Conservation (phyloP, 2,329 filamentous ascomycete genomes). For the Madurella mycetomatis region DNA sequence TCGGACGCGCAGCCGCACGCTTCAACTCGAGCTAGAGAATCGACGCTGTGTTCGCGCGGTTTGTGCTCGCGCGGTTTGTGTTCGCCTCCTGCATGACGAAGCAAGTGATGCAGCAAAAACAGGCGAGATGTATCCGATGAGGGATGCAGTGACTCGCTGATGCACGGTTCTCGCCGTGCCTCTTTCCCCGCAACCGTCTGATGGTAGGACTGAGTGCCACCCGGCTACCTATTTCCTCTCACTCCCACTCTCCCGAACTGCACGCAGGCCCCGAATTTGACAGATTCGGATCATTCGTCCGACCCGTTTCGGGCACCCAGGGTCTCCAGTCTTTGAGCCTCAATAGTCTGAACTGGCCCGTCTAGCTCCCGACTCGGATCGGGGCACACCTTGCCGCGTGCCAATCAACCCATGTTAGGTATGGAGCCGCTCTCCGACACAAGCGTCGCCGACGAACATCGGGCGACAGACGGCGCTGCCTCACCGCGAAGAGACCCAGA, state of each 20-base stretch:
- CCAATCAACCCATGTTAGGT: not conserved
- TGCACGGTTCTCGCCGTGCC: not conserved
- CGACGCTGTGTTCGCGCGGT: not conserved
- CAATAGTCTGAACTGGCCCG: too few species aligned
- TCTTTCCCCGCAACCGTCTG: not conserved
- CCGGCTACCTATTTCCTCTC: too few species aligned
- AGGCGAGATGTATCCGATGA: not conserved
- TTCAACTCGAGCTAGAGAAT: not conserved
- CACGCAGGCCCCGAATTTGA: too few species aligned
- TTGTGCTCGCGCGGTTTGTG: not conserved
- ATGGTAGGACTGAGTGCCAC: too few species aligned
- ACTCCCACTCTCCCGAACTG: too few species aligned
- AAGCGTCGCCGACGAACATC: too few species aligned
- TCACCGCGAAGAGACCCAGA: not conserved
- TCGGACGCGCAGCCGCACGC: slow-evolving; percentile 2
- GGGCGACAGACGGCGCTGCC: not conserved
- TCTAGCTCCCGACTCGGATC: too few species aligned
- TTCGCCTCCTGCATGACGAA: not conserved
- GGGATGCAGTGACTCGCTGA: not conserved
- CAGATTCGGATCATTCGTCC: too few species aligned
- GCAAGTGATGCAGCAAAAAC: not conserved
- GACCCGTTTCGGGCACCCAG: too few species aligned
- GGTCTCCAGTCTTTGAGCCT: too few species aligned
- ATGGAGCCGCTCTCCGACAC: too few species aligned
- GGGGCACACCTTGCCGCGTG: too few species aligned